Evolutionary conservation across 148 eudicot genomes (phyloP).

Genomic region (Amaranthus hypochondriacus): DNA sequence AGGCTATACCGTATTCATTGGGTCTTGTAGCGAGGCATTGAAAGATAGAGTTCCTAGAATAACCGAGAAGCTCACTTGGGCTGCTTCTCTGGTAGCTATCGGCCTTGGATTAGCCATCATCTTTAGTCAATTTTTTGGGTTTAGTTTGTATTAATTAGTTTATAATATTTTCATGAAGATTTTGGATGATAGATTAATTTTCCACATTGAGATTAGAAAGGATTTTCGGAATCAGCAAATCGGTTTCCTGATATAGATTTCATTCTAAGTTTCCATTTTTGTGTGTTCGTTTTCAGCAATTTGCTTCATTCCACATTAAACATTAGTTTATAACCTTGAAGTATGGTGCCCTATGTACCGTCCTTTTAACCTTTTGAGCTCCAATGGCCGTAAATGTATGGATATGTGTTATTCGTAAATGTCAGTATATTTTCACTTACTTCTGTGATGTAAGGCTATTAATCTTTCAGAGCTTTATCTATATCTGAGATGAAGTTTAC

Average conservation of each 20-base stretch:
- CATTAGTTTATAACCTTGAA: too few relatives aligned
- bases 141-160: slow-evolving; percentile 58
- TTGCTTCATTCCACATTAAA: too few relatives aligned
- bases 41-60: slow-evolving; percentile 86
- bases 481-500: too few relatives aligned
- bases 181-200: slow-evolving; percentile 18
- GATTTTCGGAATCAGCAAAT: slow-evolving; percentile 16
- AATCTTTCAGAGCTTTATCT: too few relatives aligned
- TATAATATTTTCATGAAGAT: background rate
- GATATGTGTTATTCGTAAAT: too few relatives aligned
- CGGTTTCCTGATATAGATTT: background rate
- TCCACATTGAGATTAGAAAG: slow-evolving; percentile 15
- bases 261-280: background rate
- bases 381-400: too few relatives aligned
- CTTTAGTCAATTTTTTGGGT: slow-evolving; percentile 80
- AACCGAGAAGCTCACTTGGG: slow-evolving; percentile 97
- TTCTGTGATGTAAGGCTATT: too few relatives aligned
- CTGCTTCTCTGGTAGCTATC: slow-evolving; percentile 85
- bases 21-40: slow-evolving; percentile 88
- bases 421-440: too few relatives aligned
- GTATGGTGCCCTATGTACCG: too few relatives aligned
- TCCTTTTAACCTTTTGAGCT: too few relatives aligned
- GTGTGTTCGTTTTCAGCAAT: background rate
- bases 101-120: slow-evolving; percentile 78
- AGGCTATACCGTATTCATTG: slow-evolving; percentile 86